Evolutionary conservation across 441 rosid genomes (phyloP).

Genomic region (Biscutella laevigata): DNA sequence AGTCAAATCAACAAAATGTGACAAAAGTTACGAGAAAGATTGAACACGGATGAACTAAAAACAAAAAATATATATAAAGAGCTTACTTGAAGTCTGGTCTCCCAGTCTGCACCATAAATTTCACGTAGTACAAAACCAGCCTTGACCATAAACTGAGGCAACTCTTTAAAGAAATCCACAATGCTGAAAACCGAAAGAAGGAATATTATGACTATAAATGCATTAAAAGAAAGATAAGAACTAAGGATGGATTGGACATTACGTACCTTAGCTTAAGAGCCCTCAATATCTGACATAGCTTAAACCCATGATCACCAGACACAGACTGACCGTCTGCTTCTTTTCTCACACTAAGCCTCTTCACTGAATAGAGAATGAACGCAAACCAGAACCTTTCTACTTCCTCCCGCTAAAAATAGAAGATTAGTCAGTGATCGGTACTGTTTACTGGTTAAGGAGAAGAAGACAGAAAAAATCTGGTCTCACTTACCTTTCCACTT

Average conservation of each 20-base stretch:
- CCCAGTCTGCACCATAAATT: conserved; percentile 76
- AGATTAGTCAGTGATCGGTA: conserved; percentile 7
- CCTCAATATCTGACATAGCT: conserved; percentile 64
- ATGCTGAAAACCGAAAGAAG: conserved; percentile 39
- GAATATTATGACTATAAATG: not conserved
- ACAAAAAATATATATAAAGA: conserved; percentile 1
- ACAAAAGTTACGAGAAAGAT: not conserved
- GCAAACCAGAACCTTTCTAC: conserved; percentile 84
- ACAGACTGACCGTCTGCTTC: conserved; percentile 28
- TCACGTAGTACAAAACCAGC: conserved; percentile 59
- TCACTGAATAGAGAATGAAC: conserved; percentile 56
- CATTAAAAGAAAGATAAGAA: not conserved
- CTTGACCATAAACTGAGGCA: conserved; percentile 79
- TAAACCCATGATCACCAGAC: conserved; percentile 40
- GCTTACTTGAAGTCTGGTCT: conserved; percentile 69
- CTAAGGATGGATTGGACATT: not conserved
- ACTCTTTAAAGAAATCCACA: conserved; percentile 73
- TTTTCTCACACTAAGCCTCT: conserved; percentile 44
- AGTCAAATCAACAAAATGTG: conserved; percentile 14
- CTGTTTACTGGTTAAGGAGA: not conserved
- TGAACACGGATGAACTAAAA: not conserved
- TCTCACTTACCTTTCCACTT: conserved; percentile 62
- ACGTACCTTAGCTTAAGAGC: conserved; percentile 65
- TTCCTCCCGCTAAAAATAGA: conserved; percentile 56
- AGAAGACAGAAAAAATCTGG: not conserved